Percentiles rank a stretch among this genome's conserved stretches.
Evolutionary conservation across 306 rosid genomes (phyloP).

Genomic region (Clitoria ternatea): DNA sequence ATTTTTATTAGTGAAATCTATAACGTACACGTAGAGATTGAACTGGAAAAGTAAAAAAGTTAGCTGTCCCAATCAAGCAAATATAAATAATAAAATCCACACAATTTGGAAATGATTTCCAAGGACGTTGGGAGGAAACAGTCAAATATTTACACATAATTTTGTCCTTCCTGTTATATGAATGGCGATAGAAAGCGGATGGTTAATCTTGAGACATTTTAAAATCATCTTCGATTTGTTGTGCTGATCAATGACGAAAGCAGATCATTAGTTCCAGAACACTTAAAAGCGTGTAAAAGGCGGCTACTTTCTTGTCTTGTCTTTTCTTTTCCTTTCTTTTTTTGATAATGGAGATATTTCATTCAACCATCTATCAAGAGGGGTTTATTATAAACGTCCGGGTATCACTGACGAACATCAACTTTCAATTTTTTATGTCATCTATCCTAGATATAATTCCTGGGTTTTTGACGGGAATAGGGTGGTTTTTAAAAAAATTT

Average conservation of each 20-base stretch:
- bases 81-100: background rate
- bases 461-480: no score
- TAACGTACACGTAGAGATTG: background rate
- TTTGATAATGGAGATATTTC: no score
- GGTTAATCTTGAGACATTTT: background rate
- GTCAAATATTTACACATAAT: background rate
- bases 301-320: background rate
- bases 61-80: background rate
- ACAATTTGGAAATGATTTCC: constrained; percentile 18
- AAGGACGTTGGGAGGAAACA: constrained; percentile 16
- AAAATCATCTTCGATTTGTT: background rate
- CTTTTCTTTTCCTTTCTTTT: no score
- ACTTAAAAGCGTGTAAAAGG: background rate
- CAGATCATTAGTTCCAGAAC: background rate
- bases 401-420: no score
- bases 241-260: background rate
- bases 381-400: no score
- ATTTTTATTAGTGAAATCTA: background rate
- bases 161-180: background rate
- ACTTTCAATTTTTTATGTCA: no score
- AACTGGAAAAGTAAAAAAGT: background rate
- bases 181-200: background rate
- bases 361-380: no score
- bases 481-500: no score
- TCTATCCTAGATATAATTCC: no score